Base-by-base conservation (phyloP, 1,284 basidiomycete genomes). In the Cutaneotrichosporon curvatum region DNA sequence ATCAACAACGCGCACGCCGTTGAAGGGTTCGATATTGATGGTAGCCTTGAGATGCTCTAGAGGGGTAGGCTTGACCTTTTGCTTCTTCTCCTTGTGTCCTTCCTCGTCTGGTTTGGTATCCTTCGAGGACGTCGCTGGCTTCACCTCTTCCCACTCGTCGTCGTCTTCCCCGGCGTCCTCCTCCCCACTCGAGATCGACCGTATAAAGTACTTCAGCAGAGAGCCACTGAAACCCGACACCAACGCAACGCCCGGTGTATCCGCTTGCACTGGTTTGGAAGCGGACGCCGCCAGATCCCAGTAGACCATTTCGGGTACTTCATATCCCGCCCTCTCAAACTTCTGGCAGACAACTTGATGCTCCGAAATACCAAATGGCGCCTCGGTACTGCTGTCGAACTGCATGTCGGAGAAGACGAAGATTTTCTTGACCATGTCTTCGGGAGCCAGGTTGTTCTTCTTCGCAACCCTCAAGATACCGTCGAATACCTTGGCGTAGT, bases 361-460 rank as follows among this genome's bases (percentile, higher is more conserved):
- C 43, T 78, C 82, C 20, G 83, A 84, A 56, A 77, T 73, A 78
- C 81, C 83, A 4, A 12, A 30, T 10, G 19, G 19, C 14, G 20
- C 4, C 14, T 16, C 15, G 8, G 16, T 6, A 7, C 14, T 15
- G 0, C 38, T 47, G 61, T 85, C 81, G 53, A 85, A 85, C 67
- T 85, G 82, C 84, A 85, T 85, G 59, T 85, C 82, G 4, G 77
- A 78, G 63, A 86, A 85, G 35, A 85, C 75, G 58, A 85, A 84
- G 0, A 86, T 66, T 12, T 79, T 76, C 70, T 83, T 81, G 48
- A 85, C 76, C 83, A 85, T 85, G 43, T 84, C 77, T 42, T 81
- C 80, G 47, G 74, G 75, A 39, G 74, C 71, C n/a, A 86, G 68
- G 0, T 77, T 71, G 57, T 80, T 67, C 56, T 73, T 57, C 45